A percentile compares a stretch with the other conserved stretches of the same genome.
These are phyloP conservation scores for Thermoascus crustaceus DNA, from an alignment of 2,329 filamentous ascomycete genomes.

Conservation along the genomic window DNA sequence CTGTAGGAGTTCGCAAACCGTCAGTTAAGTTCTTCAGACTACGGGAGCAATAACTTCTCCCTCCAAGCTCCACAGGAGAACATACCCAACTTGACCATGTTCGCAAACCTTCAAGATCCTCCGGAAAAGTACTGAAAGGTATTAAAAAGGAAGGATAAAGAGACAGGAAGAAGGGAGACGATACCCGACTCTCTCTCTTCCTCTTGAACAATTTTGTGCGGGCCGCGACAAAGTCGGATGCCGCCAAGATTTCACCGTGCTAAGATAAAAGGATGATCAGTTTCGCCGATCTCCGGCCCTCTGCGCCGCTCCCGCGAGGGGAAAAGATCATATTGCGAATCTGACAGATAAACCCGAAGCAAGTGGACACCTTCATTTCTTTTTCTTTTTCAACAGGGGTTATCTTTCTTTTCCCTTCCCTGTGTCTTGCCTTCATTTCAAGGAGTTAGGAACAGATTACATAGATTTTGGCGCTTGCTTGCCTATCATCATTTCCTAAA, in stretches of 20 bases:
- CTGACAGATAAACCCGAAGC: not conserved
- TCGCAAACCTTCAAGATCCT: conserved; percentile 12
- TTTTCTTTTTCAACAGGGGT: no score
- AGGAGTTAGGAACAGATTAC: no score
- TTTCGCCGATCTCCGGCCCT: conserved; percentile 27
- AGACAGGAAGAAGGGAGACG: conserved; percentile 6
- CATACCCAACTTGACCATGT: conserved; percentile 37
- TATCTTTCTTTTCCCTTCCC: no score
- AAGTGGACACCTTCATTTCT: not conserved
- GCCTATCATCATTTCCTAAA: not conserved
- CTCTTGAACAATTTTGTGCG: conserved; percentile 15
- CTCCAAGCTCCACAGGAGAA: not conserved
- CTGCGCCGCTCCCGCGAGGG: not conserved
- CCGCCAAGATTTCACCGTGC: conserved; percentile 26
- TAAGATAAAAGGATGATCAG: conserved; percentile 29
- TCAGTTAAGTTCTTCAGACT: not conserved
- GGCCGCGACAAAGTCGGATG: conserved; percentile 9
- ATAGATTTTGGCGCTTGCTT: no score
- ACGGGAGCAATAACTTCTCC: no score
- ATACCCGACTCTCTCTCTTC: not conserved
- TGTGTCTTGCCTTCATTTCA: no score
- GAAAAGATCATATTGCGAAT: not conserved
- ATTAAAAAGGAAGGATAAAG: conserved; percentile 8
- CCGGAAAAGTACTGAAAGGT: conserved; percentile 8
- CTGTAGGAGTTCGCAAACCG: conserved; percentile 40